Conservation (phyloP, 306 rosid species). For the Cucumis sativus region Cucumber_9930_V3 NC_026660.2:10457001-10457500, state of each 20-base stretch:
- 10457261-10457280: constrained; percentile 55
- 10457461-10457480: constrained; percentile 7
- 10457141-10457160: constrained; percentile 77
- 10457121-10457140: constrained; percentile 91
- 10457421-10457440: constrained; percentile 14
- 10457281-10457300: constrained; percentile 78
- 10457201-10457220: neutral
- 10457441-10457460: too few species aligned
- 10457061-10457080: constrained; percentile 8
- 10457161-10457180: neutral
- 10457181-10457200: neutral
- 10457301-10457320: constrained; percentile 93
- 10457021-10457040: neutral
- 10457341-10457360: constrained; percentile 35
- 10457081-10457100: constrained; percentile 11
- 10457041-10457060: too few species aligned
- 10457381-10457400: constrained; percentile 14
- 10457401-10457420: neutral
- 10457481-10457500: constrained; percentile 67
- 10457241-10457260: constrained; percentile 9
- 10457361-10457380: neutral
- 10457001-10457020: constrained; percentile 18
- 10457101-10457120: constrained; percentile 50
- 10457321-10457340: constrained; percentile 98
- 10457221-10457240: constrained; percentile 6